A percentile compares a stretch with the other conserved stretches of the same genome.
Evolutionary conservation across 148 eudicot species (phyloP).

Genomic region (Rhododendron mucronatum): DNA sequence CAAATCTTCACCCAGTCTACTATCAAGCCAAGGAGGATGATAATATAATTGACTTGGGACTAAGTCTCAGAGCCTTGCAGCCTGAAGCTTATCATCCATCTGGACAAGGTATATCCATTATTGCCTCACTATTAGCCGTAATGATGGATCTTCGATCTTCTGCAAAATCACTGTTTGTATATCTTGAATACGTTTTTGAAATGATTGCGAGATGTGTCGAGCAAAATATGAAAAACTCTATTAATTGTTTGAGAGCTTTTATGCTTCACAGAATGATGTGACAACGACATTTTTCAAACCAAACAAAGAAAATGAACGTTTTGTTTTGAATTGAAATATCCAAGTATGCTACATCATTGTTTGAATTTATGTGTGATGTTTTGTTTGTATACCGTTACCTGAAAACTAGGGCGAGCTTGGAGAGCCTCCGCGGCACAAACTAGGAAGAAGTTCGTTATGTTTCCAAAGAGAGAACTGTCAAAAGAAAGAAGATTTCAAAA

Average conservation of each 20-base stretch:
- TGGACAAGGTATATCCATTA: slow-evolving; percentile 30
- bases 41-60: slow-evolving; percentile 57
- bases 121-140: not conserved
- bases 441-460: not conserved
- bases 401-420: not conserved
- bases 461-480: not conserved
- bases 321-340: not conserved
- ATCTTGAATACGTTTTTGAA: not conserved
- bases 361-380: not conserved
- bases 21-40: slow-evolving; percentile 43
- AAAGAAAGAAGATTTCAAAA: not conserved
- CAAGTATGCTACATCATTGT: not conserved
- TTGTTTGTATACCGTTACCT: not conserved
- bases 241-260: not conserved
- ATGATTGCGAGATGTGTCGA: not conserved
- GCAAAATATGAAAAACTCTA: not conserved
- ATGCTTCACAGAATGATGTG: not conserved
- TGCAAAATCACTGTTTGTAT: not conserved
- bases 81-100: slow-evolving; percentile 40
- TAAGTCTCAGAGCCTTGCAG: slow-evolving; percentile 57
- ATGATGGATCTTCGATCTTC: not conserved
- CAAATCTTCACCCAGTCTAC: slow-evolving; percentile 22
- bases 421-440: not conserved
- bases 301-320: not conserved
- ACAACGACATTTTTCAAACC: not conserved